These are phyloP conservation scores for Rubia yunnanensis DNA, from an alignment of 257 asterid genomes.

Conservation along the genomic window DNA sequence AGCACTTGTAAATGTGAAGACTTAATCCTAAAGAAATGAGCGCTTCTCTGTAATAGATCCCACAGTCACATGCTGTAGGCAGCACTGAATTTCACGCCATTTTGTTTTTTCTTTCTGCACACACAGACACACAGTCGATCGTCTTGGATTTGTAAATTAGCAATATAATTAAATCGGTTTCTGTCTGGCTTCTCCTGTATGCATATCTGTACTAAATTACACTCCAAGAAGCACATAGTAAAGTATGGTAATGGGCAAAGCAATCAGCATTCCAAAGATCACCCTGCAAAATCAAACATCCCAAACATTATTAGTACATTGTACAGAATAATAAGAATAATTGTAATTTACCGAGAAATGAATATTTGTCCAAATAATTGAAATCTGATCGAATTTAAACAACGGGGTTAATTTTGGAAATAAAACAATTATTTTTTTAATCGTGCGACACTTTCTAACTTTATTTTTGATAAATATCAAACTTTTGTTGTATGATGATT, in stretches of 20 bases:
- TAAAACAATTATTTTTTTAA: too few species aligned
- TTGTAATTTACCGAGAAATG: too few species aligned
- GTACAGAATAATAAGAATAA: too few species aligned
- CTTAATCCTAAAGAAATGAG: constrained; percentile 10
- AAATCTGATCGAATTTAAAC: too few species aligned
- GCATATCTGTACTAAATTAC: constrained; percentile 22
- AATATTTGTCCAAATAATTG: too few species aligned
- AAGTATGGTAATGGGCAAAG: constrained; percentile 78
- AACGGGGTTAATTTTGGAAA: too few species aligned
- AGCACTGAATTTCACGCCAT: constrained; percentile 41
- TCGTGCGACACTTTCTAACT: too few species aligned
- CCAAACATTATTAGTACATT: neutral
- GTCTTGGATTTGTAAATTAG: constrained; percentile 33
- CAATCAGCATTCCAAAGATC: constrained; percentile 84
- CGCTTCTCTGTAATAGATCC: constrained; percentile 14
- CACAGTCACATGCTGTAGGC: constrained; percentile 29
- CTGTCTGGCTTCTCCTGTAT: neutral
- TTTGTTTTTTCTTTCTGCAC: neutral
- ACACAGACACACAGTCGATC: neutral
- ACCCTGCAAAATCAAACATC: constrained; percentile 45
- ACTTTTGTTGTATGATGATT: too few species aligned
- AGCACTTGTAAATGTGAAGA: constrained; percentile 9
- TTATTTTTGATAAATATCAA: too few species aligned
- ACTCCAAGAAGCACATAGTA: constrained; percentile 86
- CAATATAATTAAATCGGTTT: constrained; percentile 3